phyloP scores from a whole-genome alignment of 139 green algal species.

The Picochlorum sp. region DNA sequence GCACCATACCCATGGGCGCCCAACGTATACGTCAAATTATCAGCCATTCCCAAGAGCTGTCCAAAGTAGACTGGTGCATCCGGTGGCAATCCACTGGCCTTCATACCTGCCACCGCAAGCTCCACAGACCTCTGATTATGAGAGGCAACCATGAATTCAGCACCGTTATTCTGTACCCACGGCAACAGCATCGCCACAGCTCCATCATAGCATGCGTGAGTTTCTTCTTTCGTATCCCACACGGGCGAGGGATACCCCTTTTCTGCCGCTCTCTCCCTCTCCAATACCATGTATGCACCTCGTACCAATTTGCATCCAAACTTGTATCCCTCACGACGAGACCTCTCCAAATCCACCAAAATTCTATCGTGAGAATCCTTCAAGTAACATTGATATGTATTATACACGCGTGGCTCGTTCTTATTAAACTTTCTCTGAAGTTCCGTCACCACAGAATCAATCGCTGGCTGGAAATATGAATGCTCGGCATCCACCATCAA shows the following conservation, averaged over 20 bases:
- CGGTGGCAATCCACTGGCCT: constrained; percentile 39
- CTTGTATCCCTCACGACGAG: constrained; percentile 42
- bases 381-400: constrained; percentile 82
- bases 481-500: constrained; percentile 86
- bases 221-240: constrained; percentile 56
- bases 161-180: constrained; percentile 22
- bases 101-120: constrained; percentile 50
- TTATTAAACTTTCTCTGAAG: constrained; percentile 68
- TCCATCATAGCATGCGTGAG: constrained; percentile 61
- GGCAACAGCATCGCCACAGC: constrained; percentile 33
- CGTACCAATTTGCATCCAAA: constrained; percentile 56
- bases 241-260: constrained; percentile 55
- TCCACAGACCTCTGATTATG: constrained; percentile 71
- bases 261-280: constrained; percentile 49
- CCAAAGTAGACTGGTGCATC: constrained; percentile 69
- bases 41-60: constrained; percentile 85
- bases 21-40: constrained; percentile 71
- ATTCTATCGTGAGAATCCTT: constrained; percentile 51
- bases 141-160: constrained; percentile 60
- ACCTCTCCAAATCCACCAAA: constrained; percentile 53
- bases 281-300: constrained; percentile 62
- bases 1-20: constrained; percentile 43
- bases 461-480: constrained; percentile 81
- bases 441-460: constrained; percentile 64
- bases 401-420: constrained; percentile 48